Evolutionary conservation across 805 yeast genomes (phyloP).

Genomic region (Nematodospora valgi): DNA sequence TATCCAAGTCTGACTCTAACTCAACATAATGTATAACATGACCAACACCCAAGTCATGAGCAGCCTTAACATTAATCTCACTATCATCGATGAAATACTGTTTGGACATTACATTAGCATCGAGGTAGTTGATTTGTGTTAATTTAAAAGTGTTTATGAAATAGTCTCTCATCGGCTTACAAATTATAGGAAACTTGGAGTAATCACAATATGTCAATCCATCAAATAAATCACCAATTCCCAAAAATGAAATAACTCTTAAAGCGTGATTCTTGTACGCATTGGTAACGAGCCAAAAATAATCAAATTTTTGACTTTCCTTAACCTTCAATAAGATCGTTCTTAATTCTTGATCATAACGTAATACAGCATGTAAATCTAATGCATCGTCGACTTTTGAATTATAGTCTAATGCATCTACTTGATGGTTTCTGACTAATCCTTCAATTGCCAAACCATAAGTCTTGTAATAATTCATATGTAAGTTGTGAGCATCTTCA

Average conservation of each 20-base stretch:
- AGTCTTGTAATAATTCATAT: conserved; percentile 71
- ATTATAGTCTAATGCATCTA: conserved; percentile 88
- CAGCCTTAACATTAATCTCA: conserved; percentile 72
- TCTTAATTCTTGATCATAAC: conserved; percentile 57
- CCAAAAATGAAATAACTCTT: conserved; percentile 74
- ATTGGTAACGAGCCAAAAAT: conserved; percentile 90
- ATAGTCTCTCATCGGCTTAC: conserved; percentile 82
- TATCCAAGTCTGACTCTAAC: conserved; percentile 50
- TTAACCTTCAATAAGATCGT: conserved; percentile 47
- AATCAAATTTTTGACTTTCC: conserved; percentile 49
- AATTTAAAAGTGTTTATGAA: conserved; percentile 63
- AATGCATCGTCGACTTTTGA: conserved; percentile 86
- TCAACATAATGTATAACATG: conserved; percentile 75
- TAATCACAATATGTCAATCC: conserved; percentile 95
- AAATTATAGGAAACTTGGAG: conserved; percentile 60
- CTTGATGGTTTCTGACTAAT: conserved; percentile 61
- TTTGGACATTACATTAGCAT: conserved; percentile 39
- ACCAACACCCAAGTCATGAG: conserved; percentile 67
- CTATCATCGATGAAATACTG: conserved; percentile 84
- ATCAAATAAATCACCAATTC: conserved; percentile 89
- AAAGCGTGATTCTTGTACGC: conserved; percentile 90
- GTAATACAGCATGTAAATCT: conserved; percentile 75
- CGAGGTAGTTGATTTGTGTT: conserved; percentile 49
- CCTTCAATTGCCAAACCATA: conserved; percentile 96
- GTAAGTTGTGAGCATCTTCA: conserved; percentile 71